A percentile compares a stretch with the other conserved stretches of the same genome.
Conservation (phyloP, 2,329 filamentous ascomycete species). For the Cladophialophora bantiana region DNA sequence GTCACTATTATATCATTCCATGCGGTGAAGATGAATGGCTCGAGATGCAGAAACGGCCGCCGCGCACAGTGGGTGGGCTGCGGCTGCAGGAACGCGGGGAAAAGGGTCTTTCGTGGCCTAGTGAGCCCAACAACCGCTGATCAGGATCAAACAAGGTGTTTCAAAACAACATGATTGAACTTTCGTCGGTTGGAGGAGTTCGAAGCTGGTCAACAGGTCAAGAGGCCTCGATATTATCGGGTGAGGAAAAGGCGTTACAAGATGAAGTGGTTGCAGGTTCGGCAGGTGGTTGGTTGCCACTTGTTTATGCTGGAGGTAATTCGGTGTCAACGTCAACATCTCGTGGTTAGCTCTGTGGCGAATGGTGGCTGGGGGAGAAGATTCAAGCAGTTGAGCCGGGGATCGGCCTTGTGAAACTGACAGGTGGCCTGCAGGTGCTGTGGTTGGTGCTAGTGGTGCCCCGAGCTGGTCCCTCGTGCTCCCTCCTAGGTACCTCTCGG, state of each 20-base stretch:
- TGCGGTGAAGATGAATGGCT: conserved; percentile 8
- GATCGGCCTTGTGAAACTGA: conserved; percentile 2
- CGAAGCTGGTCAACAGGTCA: neutral
- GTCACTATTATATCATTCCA: conserved; percentile 23
- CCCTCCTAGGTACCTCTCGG: neutral
- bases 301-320: conserved; percentile 8
- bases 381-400: neutral
- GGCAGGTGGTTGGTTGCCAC: conserved; percentile 6
- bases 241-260: neutral
- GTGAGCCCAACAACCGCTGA: neutral
- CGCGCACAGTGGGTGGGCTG: conserved; percentile 3
- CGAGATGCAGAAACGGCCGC: conserved; percentile 3
- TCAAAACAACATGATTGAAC: conserved; percentile 1
- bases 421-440: neutral
- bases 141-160: conserved; percentile 17
- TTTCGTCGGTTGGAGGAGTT: neutral
- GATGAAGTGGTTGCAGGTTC: conserved; percentile 7
- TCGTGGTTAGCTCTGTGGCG: conserved; percentile 4
- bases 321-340: conserved; percentile 23
- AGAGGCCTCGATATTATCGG: neutral
- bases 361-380: conserved; percentile 5
- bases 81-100: conserved; percentile 17
- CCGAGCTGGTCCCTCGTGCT: neutral
- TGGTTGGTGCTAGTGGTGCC: neutral
- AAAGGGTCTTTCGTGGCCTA: conserved; percentile 9